Percentiles rank a stretch among this genome's conserved stretches.
These are phyloP conservation scores for Fusarium nisikadoi DNA, from an alignment of 2,329 filamentous ascomycete species.

Conservation along the genomic window DNA sequence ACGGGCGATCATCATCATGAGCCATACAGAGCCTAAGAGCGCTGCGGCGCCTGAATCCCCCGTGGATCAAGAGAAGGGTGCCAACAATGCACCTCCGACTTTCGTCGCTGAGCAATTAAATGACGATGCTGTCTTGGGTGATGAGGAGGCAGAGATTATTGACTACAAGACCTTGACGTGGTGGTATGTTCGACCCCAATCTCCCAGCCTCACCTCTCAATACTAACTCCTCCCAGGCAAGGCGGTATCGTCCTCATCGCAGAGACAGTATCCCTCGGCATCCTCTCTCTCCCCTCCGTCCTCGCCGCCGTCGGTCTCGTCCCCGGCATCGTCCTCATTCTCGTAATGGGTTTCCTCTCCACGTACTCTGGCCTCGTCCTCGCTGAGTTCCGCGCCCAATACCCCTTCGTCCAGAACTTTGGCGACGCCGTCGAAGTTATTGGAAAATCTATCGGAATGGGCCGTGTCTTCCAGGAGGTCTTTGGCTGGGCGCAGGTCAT, in stretches of 20 bases:
- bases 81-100: not conserved
- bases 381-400: conserved; percentile 76
- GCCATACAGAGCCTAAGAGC: not conserved
- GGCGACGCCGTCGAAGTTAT: conserved; percentile 73
- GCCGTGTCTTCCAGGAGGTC: conserved; percentile 66
- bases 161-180: conserved; percentile 53
- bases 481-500: conserved; percentile 68
- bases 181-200: conserved; percentile 46
- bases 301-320: conserved; percentile 77
- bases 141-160: conserved; percentile 43
- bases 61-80: conserved; percentile 17
- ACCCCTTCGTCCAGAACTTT: conserved; percentile 75
- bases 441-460: conserved; percentile 56
- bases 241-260: conserved; percentile 57
- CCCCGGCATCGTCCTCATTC: conserved; percentile 77
- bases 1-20: conserved; percentile 2
- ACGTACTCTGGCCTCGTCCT: conserved; percentile 66
- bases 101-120: not conserved
- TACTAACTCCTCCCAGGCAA: conserved; percentile 49
- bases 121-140: not conserved
- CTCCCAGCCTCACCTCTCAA: too few species aligned
- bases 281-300: conserved; percentile 80
- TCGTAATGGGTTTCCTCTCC: conserved; percentile 73
- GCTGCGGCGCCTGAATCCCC: not conserved
- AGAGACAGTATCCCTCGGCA: conserved; percentile 59